Conservation (phyloP, 768 basidiomycete genomes). For the Tylopilus rubrobrunneus region DNA sequence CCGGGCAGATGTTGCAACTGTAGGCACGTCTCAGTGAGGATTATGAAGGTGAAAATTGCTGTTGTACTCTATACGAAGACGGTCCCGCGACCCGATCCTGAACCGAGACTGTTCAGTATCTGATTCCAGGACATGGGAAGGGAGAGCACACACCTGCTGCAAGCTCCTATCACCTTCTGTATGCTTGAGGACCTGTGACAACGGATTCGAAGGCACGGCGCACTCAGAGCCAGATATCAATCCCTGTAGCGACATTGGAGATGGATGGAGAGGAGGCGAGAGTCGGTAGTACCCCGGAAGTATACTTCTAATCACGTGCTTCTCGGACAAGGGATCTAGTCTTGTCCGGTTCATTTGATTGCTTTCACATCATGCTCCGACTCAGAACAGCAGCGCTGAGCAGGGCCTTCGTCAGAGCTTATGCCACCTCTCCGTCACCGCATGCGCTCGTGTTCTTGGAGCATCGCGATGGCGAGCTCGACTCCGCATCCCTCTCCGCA, state of each 20-base stretch:
- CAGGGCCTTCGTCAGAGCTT: conserved; percentile 37
- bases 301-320: conserved; percentile 18
- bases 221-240: conserved; percentile 90
- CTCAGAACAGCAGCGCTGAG: conserved; percentile 15
- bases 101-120: background rate
- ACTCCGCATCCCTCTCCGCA: conserved; percentile 83
- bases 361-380: conserved; percentile 16
- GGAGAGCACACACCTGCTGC: conserved; percentile 58
- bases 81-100: conserved; percentile 75
- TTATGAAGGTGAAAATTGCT: background rate
- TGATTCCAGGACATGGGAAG: background rate
- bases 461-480: conserved; percentile 76
- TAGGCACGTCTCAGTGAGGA: background rate
- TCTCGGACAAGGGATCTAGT: background rate
- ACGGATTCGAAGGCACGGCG: conserved; percentile 76
- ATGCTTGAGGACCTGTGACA: conserved; percentile 87
- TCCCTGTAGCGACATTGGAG: conserved; percentile 67
- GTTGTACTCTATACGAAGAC: conserved; percentile 63
- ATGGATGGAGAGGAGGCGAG: background rate
- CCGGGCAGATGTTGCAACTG: conserved; percentile 78
- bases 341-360: background rate
- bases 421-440: conserved; percentile 58
- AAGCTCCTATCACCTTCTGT: conserved; percentile 85
- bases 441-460: conserved; percentile 89
- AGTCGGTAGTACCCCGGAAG: no score